phyloP scores from a whole-genome alignment of 2,329 filamentous ascomycete species.

The Ceratocystis albifundus region DNA sequence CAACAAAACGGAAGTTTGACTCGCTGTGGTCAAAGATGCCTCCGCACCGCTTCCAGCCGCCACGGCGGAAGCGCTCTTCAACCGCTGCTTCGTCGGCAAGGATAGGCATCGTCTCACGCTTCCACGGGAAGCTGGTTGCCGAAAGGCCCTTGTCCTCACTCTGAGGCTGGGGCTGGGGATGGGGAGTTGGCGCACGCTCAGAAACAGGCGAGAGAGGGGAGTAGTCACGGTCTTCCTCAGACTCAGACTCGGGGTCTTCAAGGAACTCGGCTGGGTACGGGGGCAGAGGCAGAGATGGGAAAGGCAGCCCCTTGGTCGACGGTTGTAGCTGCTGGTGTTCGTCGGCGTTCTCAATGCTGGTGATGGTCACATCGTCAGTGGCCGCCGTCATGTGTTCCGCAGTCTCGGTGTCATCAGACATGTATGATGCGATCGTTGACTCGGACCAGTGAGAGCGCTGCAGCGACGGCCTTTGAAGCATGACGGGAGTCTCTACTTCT shows the following conservation, averaged over 20 bases:
- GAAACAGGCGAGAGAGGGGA: slow-evolving; percentile 18
- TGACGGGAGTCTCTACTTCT: not conserved
- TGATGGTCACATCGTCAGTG: slow-evolving; percentile 19
- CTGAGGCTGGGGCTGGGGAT: slow-evolving; percentile 20
- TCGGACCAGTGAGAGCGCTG: slow-evolving; percentile 26
- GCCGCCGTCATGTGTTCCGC: slow-evolving; percentile 20
- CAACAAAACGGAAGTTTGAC: slow-evolving; percentile 20
- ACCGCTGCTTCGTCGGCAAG: slow-evolving; percentile 24
- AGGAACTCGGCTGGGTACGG: slow-evolving; percentile 13
- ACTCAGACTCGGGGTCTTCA: slow-evolving; percentile 21
- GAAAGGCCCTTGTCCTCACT: not conserved
- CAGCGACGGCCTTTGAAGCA: slow-evolving; percentile 12
- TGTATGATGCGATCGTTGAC: slow-evolving; percentile 24
- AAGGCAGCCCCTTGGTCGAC: slow-evolving; percentile 15
- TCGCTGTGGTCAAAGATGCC: slow-evolving; percentile 25
- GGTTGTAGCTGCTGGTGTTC: slow-evolving; percentile 18
- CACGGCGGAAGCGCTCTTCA: slow-evolving; percentile 26
- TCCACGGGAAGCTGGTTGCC: slow-evolving; percentile 26
- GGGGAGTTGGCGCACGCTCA: slow-evolving; percentile 15
- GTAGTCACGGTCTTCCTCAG: slow-evolving; percentile 19
- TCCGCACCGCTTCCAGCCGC: slow-evolving; percentile 27
- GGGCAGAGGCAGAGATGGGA: slow-evolving; percentile 11
- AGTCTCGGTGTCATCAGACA: slow-evolving; percentile 17
- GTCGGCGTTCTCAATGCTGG: slow-evolving; percentile 19
- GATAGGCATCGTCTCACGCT: slow-evolving; percentile 22